Conservation (phyloP, 352 stramenopile species). For the Globisporangium ultimum region DNA sequence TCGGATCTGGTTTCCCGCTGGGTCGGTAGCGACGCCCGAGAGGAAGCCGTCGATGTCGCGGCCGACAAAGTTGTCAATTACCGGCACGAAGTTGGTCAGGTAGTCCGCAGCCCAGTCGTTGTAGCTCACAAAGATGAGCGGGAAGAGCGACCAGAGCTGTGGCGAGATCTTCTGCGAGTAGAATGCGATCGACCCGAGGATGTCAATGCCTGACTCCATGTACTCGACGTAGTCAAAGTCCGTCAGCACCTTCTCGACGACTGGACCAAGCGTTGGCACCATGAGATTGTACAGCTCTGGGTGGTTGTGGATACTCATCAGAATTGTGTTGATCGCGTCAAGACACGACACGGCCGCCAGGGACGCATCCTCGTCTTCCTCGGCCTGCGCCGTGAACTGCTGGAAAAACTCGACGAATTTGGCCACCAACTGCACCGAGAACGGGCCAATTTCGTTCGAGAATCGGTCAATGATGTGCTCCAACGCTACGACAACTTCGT, state of each 20-base stretch:
- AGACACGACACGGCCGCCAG: conserved; percentile 92
- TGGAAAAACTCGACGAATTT: conserved; percentile 95
- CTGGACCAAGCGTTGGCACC: conserved; percentile 92
- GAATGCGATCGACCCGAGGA: conserved; percentile 95
- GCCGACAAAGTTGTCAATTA: conserved; percentile 96
- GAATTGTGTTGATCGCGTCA: conserved; percentile 83
- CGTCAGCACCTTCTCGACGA: conserved; percentile 95
- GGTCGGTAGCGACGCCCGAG: conserved; percentile 40
- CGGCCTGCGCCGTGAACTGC: conserved; percentile 90
- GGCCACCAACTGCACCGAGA: conserved; percentile 90
- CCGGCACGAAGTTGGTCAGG: conserved; percentile 93
- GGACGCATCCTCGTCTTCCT: conserved; percentile 95
- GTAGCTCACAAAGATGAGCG: conserved; percentile 94
- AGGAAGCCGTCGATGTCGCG: conserved; percentile 76
- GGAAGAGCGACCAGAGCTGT: conserved; percentile 95
- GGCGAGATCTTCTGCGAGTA: conserved; percentile 91
- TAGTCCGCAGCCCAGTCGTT: conserved; percentile 97
- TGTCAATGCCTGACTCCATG: conserved; percentile 95
- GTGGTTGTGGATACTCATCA: conserved; percentile 81
- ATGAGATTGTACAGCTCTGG: conserved; percentile 85
- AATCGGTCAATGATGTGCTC: conserved; percentile 97
- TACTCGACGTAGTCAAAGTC: conserved; percentile 97
- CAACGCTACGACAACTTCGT: conserved; percentile 94
- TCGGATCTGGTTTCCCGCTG: conserved; percentile 36
- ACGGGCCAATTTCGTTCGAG: conserved; percentile 93